Conservation (phyloP, 2,329 filamentous ascomycete species). For the Aphanoascus verrucosus region DNA sequence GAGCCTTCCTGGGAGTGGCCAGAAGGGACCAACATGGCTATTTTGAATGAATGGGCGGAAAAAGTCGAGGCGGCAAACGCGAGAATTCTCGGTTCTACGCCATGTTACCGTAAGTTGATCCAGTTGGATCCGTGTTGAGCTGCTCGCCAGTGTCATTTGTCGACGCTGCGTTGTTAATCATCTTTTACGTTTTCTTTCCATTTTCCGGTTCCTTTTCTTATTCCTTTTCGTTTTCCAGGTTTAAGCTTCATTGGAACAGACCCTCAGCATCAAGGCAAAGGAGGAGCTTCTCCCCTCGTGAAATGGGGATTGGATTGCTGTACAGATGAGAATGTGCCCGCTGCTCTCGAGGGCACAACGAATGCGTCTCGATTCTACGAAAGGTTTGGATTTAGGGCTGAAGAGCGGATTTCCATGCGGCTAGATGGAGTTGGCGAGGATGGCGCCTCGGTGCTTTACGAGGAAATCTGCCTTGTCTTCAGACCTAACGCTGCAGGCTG, state of each 20-base stretch:
- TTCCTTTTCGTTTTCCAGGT: conserved; percentile 10
- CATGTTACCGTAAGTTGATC: conserved; percentile 9
- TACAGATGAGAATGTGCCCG: conserved; percentile 11
- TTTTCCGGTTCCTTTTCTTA: not conserved
- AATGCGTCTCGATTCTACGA: conserved; percentile 14
- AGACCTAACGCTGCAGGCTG: not conserved
- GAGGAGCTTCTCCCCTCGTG: conserved; percentile 16
- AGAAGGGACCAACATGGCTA: conserved; percentile 14
- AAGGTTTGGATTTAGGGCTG: conserved; percentile 13
- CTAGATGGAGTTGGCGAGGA: conserved; percentile 10
- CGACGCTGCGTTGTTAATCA: not conserved
- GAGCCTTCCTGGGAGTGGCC: conserved; percentile 18
- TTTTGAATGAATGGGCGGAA: conserved; percentile 15
- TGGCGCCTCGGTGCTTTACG: conserved; percentile 13
- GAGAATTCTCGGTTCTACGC: conserved; percentile 7
- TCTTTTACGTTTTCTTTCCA: not conserved
- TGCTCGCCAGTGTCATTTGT: not conserved
- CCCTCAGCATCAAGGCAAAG: conserved; percentile 16
- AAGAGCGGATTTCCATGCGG: conserved; percentile 13
- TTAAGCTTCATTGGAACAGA: conserved; percentile 18
- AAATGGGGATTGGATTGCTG: conserved; percentile 16
- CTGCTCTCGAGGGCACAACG: conserved; percentile 13
- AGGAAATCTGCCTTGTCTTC: conserved; percentile 15
- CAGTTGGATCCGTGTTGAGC: not conserved
- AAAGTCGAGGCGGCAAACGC: conserved; percentile 12